phyloP scores from a whole-genome alignment of 1,139 yeast genomes.

The Zygosaccharomyces pseudobailii region DNA sequence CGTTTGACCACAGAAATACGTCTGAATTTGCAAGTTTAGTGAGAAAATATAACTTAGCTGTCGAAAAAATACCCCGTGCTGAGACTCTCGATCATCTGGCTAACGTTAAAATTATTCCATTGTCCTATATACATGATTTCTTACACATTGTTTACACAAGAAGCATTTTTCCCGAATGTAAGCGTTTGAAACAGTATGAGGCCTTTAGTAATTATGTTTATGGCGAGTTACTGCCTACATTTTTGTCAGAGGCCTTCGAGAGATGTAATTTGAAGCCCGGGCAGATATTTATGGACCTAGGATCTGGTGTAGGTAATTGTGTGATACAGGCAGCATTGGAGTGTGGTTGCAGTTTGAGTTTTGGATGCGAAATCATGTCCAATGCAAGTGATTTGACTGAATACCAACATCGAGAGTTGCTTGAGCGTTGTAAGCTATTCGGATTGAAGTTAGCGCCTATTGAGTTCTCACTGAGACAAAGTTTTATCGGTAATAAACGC shows the following conservation, averaged over 20 bases:
- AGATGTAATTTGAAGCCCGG: slow-evolving; percentile 54
- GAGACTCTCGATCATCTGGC: slow-evolving; percentile 37
- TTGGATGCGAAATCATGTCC: slow-evolving; percentile 87
- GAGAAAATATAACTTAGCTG: slow-evolving; percentile 39
- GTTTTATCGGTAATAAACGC: slow-evolving; percentile 61
- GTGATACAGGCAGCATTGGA: slow-evolving; percentile 86
- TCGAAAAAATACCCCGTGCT: slow-evolving; percentile 35
- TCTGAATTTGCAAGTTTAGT: slow-evolving; percentile 36
- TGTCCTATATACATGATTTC: slow-evolving; percentile 60
- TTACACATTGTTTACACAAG: slow-evolving; percentile 70
- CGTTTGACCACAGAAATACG: slow-evolving; percentile 39
- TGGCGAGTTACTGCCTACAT: slow-evolving; percentile 82
- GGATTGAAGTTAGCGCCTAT: slow-evolving; percentile 59
- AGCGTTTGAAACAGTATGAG: slow-evolving; percentile 61
- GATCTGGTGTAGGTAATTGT: slow-evolving; percentile 93
- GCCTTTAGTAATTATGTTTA: slow-evolving; percentile 90
- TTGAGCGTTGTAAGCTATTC: slow-evolving; percentile 52
- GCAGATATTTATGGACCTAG: slow-evolving; percentile 72
- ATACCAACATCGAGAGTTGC: slow-evolving; percentile 54
- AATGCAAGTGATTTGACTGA: slow-evolving; percentile 70
- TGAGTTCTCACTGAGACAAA: slow-evolving; percentile 57
- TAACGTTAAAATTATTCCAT: slow-evolving; percentile 44
- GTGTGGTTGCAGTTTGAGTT: slow-evolving; percentile 67
- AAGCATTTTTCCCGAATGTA: slow-evolving; percentile 70
- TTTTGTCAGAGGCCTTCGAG: slow-evolving; percentile 62